A percentile compares a stretch with the other conserved stretches of the same genome.
Conservation (phyloP, 2,329 filamentous ascomycete genomes). For the Hansfordia pulvinata region DNA sequence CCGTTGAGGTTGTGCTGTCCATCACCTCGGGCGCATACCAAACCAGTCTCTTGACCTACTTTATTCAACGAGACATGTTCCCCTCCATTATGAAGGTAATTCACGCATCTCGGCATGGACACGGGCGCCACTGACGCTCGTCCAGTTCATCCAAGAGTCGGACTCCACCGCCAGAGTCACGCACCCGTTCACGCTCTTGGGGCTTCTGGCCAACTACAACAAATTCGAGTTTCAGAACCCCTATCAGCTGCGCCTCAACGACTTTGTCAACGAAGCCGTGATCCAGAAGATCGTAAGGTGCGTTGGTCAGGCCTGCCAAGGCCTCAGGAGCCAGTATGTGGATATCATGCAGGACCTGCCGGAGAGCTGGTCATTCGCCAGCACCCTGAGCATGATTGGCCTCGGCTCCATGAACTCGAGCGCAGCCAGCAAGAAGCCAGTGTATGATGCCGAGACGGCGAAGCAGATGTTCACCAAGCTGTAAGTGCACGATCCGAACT, state of each 20-base stretch:
- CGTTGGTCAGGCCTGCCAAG: constrained; percentile 58
- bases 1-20: constrained; percentile 67
- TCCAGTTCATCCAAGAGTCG: constrained; percentile 67
- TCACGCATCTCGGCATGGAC: background rate
- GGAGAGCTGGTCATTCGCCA: constrained; percentile 75
- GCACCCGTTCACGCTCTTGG: constrained; percentile 70
- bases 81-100: constrained; percentile 84
- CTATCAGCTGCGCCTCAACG: constrained; percentile 79
- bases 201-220: constrained; percentile 91
- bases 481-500: constrained; percentile 32
- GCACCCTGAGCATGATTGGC: constrained; percentile 72
- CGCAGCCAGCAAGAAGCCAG: constrained; percentile 42
- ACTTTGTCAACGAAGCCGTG: constrained; percentile 85
- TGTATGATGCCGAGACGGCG: constrained; percentile 63
- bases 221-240: constrained; percentile 98
- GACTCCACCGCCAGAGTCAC: constrained; percentile 50
- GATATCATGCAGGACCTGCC: constrained; percentile 81
- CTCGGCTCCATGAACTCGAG: constrained; percentile 62
- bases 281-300: constrained; percentile 72
- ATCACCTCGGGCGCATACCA: constrained; percentile 91
- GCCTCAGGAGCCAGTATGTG: constrained; percentile 62
- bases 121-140: constrained; percentile 6
- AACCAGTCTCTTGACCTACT: constrained; percentile 85
- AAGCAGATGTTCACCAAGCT: constrained; percentile 70
- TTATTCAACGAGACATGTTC: constrained; percentile 89